These are phyloP conservation scores for Cladosporium sp. DNA, from an alignment of 2,329 filamentous ascomycete species.

Conservation along the genomic window DNA sequence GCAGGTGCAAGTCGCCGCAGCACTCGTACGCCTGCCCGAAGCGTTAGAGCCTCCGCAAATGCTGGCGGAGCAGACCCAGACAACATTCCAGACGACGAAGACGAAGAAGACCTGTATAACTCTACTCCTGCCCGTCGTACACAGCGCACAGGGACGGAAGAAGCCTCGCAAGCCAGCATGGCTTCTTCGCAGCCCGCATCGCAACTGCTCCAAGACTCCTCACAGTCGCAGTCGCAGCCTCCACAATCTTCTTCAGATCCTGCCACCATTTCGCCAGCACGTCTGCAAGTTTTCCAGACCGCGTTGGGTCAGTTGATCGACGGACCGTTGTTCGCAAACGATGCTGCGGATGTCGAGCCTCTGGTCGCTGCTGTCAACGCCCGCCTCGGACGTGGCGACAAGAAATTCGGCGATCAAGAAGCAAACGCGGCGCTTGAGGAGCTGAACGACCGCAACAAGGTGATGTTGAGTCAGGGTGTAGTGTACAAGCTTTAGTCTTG, in stretches of 20 bases:
- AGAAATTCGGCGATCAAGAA: slow-evolving; percentile 65
- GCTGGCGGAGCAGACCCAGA: slow-evolving; percentile 47
- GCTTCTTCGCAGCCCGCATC: slow-evolving; percentile 77
- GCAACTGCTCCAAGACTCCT: slow-evolving; percentile 56
- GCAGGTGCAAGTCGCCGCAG: slow-evolving; percentile 20
- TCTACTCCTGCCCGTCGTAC: slow-evolving; percentile 47
- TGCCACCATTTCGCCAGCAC: slow-evolving; percentile 53
- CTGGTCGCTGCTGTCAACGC: slow-evolving; percentile 77
- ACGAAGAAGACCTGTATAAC: slow-evolving; percentile 53
- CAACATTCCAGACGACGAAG: slow-evolving; percentile 32
- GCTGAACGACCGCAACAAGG: slow-evolving; percentile 79
- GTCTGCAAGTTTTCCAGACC: slow-evolving; percentile 71
- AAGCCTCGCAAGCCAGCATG: slow-evolving; percentile 57
- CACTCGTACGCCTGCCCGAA: slow-evolving; percentile 21
- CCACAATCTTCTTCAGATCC: slow-evolving; percentile 20
- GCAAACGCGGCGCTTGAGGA: slow-evolving; percentile 71
- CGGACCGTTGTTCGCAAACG: slow-evolving; percentile 79
- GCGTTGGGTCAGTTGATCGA: slow-evolving; percentile 80
- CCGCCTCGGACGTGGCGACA: slow-evolving; percentile 56
- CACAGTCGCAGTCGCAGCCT: slow-evolving; percentile 42
- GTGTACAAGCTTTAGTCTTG: slow-evolving; percentile 45
- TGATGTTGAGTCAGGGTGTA: slow-evolving; percentile 64
- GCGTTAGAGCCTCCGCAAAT: slow-evolving; percentile 29
- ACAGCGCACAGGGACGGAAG: slow-evolving; percentile 35
- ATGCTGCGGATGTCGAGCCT: slow-evolving; percentile 70